Evolutionary conservation across 768 basidiomycete genomes (phyloP), one percentile per base, ranked within the genome.

Genomic region (Russula brevipes): DNA sequence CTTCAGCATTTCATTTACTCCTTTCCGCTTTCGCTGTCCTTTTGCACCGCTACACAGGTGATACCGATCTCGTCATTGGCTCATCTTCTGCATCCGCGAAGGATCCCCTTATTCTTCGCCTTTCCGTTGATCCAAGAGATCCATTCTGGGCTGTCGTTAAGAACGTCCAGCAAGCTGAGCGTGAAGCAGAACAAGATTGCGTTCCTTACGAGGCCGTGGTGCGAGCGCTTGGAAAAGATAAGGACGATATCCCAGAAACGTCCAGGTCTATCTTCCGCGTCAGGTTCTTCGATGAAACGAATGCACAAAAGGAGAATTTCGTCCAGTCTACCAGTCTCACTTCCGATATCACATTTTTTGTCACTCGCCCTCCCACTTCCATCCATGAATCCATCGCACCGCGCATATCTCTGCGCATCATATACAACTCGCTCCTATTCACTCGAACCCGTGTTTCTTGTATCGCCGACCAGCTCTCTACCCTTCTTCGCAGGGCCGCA

Each of bases 401-500:
- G 14, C 79, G 76, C 45, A 85, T 97, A 57, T 84, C 88, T 10
- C 81, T 98, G 52, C 86, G 90, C 39, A 82, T 97, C 54, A 77
- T 93, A 31, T 98, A 97, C 81, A 99, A 99, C 77, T 94, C 96
- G 17, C 81, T 98, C 30, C 80, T 98, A 24, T 99, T 98, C 76
- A 89, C 89, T 4, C 78, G 85, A 14, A 72, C 81, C 1, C 85
- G 97, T 19, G 91, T 98, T 46, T 75, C 83, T 1, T 82, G 79
- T 66, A 86, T 97, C 58, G 79, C 95, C 17, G 92, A 94, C 59
- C 95, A 98, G 69, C 85, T 99, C 45, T 85, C 88, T 1, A 79
- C 83, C 16, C 78, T 98, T 33, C 76, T 98, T 2, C 83, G 86
- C 62, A 85, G 86, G 62, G 86, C 86, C 33, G 81, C 90, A 4